These are phyloP conservation scores for Austropuccinia psidii DNA, from an alignment of 1,284 basidiomycete genomes.

Conservation along the genomic window DNA sequence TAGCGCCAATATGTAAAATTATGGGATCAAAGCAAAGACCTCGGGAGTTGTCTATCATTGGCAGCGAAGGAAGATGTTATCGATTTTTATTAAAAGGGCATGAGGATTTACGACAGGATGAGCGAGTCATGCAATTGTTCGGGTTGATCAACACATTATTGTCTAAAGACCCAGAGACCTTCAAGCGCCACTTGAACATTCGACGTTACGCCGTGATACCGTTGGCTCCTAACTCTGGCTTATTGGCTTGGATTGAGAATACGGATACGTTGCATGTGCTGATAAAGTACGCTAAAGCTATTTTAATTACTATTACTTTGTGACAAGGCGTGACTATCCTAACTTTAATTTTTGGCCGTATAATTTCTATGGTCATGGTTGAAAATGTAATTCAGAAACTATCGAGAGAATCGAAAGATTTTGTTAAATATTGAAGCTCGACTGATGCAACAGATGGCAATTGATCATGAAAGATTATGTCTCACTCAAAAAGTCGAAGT, in stretches of 20 bases:
- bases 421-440: conserved; percentile 96
- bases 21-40: conserved; percentile 99
- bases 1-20: conserved; percentile 77
- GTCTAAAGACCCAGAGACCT: conserved; percentile 84
- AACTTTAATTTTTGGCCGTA: background rate
- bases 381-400: background rate
- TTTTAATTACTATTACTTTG: too few relatives aligned
- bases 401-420: conserved; percentile 77
- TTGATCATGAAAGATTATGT: conserved; percentile 92
- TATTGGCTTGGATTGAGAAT: conserved; percentile 92
- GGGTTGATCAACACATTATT: conserved; percentile 93
- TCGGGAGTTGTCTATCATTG: conserved; percentile 75
- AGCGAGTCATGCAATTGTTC: conserved; percentile 98
- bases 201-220: conserved; percentile 91
- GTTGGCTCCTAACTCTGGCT: conserved; percentile 88
- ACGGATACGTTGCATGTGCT: conserved; percentile 97
- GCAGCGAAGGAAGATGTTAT: conserved; percentile 88
- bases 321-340: conserved; percentile 42
- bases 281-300: conserved; percentile 58
- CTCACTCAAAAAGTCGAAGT: conserved; percentile 98
- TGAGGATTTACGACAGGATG: conserved; percentile 97
- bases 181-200: conserved; percentile 92
- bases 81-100: conserved; percentile 93
- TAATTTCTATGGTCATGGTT: background rate
- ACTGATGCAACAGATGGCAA: conserved; percentile 99